Evolutionary conservation across 495 filamentous ascomycete genomes (phyloP), one percentile per base, ranked within the genome.

Genomic region (Aspergillus baeticus): DNA sequence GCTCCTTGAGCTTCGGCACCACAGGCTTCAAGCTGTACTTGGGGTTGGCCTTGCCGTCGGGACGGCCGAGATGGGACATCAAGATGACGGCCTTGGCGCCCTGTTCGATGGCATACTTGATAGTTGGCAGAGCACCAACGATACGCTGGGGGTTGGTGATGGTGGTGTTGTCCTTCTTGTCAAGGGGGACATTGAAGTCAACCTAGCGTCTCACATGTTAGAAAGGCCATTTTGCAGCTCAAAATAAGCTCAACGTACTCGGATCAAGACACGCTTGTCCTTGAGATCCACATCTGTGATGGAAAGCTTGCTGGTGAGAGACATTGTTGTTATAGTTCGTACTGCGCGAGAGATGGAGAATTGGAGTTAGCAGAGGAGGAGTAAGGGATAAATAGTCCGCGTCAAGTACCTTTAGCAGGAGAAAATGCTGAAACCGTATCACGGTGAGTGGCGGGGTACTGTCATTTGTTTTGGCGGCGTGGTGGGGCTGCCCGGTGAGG

Each of bases 171-270:
- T 93, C 91, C 80, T 88, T 88, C 58, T 92, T 78, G 69, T 98
- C 90, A 69, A 97, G 90, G 61, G 94, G 94, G 47, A 99, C 94
- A 77, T 99, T 99, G 85, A 99, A 99, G 81, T 99, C 94, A 64
- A 99, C 93, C 93, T 97, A 66, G 21, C 10, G 7, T 26, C 38
- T 14, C 13, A 34, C 36, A n/a, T 22, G 45, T 59, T 55, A 63
- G 68, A 42, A 63, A n/a, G n/a, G 31, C 41, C 49, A 52, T 3
- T 41, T 7, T 26, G 21, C 8, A 39, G 51, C 0, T 44, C 17
- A 36, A 29, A 46, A n/a, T 3, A 54, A 51, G 22, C 21, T 38
- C 10, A 48, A 81, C 90, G 65, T 84, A 96, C 94, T 63, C 94
- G 87, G 70, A 99, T 96, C 67, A 99, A 83, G 72, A 97, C 92